These are phyloP conservation scores for Sugiyamaella japonica DNA, from an alignment of 1,139 yeast species.

Conservation along the genomic window DNA sequence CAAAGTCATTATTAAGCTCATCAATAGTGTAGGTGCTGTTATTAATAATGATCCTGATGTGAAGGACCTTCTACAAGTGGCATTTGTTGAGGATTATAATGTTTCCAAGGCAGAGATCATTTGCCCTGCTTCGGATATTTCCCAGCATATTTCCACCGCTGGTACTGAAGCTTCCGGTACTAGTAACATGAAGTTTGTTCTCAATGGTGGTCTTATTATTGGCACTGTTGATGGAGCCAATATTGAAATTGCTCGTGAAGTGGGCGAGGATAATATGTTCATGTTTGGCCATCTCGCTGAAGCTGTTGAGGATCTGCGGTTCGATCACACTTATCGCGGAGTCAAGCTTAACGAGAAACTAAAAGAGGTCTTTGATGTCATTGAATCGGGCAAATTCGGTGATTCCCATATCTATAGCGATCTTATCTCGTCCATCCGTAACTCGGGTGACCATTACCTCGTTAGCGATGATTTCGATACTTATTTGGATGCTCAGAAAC, in stretches of 20 bases:
- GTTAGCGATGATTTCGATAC: slow-evolving; percentile 88
- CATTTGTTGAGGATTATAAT: slow-evolving; percentile 87
- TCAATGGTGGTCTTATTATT: slow-evolving; percentile 89
- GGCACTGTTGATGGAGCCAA: slow-evolving; percentile 98
- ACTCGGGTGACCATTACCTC: slow-evolving; percentile 77
- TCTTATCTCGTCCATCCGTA: slow-evolving; percentile 63
- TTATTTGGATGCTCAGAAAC: slow-evolving; percentile 75
- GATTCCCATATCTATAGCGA: slow-evolving; percentile 65
- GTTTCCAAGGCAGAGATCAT: slow-evolving; percentile 93
- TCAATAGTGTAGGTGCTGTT: slow-evolving; percentile 77
- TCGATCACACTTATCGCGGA: slow-evolving; percentile 61
- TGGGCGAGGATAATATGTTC: slow-evolving; percentile 90
- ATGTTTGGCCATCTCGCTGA: slow-evolving; percentile 89
- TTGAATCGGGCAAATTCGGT: slow-evolving; percentile 73
- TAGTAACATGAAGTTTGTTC: slow-evolving; percentile 91
- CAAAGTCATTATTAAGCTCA: slow-evolving; percentile 80
- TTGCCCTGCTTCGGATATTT: slow-evolving; percentile 84
- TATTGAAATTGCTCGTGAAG: slow-evolving; percentile 90
- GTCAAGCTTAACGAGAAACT: slow-evolving; percentile 54
- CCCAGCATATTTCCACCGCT: slow-evolving; percentile 96
- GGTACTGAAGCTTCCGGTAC: slow-evolving; percentile 98
- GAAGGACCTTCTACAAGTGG: slow-evolving; percentile 77
- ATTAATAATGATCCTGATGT: slow-evolving; percentile 76
- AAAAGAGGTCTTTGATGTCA: slow-evolving; percentile 61
- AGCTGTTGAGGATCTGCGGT: slow-evolving; percentile 82